A percentile compares a stretch with the other conserved stretches of the same genome.
These are phyloP conservation scores for Anthostomella pinea DNA, from an alignment of 2,329 filamentous ascomycete genomes.

Conservation along the genomic window DNA sequence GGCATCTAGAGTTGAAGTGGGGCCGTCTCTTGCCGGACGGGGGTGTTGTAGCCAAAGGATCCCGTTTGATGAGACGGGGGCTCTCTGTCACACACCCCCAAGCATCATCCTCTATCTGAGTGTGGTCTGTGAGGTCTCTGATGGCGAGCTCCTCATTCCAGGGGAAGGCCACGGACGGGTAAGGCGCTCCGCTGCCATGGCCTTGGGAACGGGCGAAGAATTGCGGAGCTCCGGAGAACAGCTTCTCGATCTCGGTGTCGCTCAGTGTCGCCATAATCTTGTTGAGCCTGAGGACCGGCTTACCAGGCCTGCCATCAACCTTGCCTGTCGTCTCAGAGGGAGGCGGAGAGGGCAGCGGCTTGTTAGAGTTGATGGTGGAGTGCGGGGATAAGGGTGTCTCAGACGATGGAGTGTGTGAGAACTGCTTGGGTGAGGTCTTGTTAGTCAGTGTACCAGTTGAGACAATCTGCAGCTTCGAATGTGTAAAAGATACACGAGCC, in stretches of 20 bases:
- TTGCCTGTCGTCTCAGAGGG: constrained; percentile 39
- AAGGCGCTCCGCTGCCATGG: constrained; percentile 56
- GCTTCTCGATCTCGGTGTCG: constrained; percentile 60
- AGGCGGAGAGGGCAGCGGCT: constrained; percentile 55
- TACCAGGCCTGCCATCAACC: constrained; percentile 37
- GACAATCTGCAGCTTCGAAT: constrained; percentile 1
- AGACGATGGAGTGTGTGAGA: constrained; percentile 22
- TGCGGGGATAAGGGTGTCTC: constrained; percentile 27
- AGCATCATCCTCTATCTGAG: constrained; percentile 60
- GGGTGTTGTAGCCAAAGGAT: constrained; percentile 42
- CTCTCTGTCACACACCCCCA: constrained; percentile 63
- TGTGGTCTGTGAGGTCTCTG: constrained; percentile 62
- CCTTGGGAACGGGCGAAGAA: constrained; percentile 62
- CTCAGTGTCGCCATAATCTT: constrained; percentile 60
- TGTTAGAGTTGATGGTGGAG: constrained; percentile 48
- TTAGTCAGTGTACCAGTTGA: constrained; percentile 11
- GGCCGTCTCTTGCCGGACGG: constrained; percentile 46
- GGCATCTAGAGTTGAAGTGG: constrained; percentile 57
- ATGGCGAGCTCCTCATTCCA: constrained; percentile 63
- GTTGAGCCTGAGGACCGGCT: constrained; percentile 49
- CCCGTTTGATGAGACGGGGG: constrained; percentile 55
- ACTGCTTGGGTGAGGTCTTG: constrained; percentile 13
- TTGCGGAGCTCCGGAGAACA: constrained; percentile 74
- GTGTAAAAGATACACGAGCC: too few relatives aligned
- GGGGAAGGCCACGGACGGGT: constrained; percentile 64